Evolutionary conservation across 768 basidiomycete species (phyloP).

Genomic region (Trametes cinnabarina): DNA sequence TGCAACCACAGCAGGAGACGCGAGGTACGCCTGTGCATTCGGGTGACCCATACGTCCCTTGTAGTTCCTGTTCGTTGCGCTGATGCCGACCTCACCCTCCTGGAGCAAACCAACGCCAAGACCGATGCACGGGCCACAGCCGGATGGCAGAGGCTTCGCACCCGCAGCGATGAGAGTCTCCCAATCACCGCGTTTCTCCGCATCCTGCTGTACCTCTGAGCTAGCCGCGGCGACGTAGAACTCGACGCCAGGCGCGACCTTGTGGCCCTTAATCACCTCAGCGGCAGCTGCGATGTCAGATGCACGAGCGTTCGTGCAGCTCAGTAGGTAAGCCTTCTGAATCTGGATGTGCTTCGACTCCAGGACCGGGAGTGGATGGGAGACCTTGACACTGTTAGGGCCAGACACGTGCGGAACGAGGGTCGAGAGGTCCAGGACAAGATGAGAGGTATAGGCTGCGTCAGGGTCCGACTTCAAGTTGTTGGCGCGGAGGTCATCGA

Average conservation of each 20-base stretch:
- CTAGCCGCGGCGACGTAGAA: constrained; percentile 98
- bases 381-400: constrained; percentile 95
- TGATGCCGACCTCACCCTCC: constrained; percentile 94
- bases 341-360: constrained; percentile 73
- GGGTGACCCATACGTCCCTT: constrained; percentile 99
- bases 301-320: constrained; percentile 95
- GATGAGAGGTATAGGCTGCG: constrained; percentile 82
- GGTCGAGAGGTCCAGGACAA: constrained; percentile 88
- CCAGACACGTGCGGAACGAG: constrained; percentile 96
- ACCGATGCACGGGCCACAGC: constrained; percentile 98
- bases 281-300: constrained; percentile 95
- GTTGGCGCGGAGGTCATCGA: constrained; percentile 59
- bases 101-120: constrained; percentile 89
- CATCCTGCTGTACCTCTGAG: constrained; percentile 86
- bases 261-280: constrained; percentile 77
- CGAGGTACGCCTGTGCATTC: constrained; percentile 92
- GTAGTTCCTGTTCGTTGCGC: constrained; percentile 98
- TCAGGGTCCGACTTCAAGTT: constrained; percentile 67
- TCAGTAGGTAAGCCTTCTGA: constrained; percentile 97
- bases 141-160: constrained; percentile 89
- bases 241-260: constrained; percentile 84
- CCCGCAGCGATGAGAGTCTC: constrained; percentile 80
- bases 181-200: constrained; percentile 88
- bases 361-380: constrained; percentile 88
- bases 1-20: constrained; percentile 95